These are phyloP conservation scores for Amniculicola lignicola DNA, from an alignment of 495 filamentous ascomycete species.

Conservation along the genomic window DNA sequence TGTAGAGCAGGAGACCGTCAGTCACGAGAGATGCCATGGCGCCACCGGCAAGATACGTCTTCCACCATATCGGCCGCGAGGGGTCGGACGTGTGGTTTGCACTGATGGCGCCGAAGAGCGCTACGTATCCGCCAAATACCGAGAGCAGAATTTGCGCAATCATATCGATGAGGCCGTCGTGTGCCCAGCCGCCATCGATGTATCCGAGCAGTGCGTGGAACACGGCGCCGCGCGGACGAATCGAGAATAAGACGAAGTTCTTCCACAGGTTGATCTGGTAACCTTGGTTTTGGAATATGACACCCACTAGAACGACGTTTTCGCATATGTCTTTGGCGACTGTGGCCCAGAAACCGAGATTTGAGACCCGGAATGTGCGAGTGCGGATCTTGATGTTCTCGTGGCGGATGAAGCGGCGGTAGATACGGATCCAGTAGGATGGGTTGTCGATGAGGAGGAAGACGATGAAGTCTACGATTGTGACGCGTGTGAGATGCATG, in stretches of 20 bases:
- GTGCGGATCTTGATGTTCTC: slow-evolving; percentile 5
- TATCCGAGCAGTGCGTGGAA: slow-evolving; percentile 10
- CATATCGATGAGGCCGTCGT: slow-evolving; percentile 18
- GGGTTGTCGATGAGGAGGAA: slow-evolving; percentile 4
- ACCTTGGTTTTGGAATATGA: background rate
- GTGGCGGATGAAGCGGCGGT: background rate
- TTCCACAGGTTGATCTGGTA: slow-evolving; percentile 11
- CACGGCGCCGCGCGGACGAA: slow-evolving; percentile 3
- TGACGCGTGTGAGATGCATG: background rate
- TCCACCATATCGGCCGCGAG: slow-evolving; percentile 4
- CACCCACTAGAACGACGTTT: slow-evolving; percentile 13
- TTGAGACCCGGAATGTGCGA: background rate
- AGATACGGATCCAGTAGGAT: background rate
- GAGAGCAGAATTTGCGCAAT: slow-evolving; percentile 19
- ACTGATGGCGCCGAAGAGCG: slow-evolving; percentile 6
- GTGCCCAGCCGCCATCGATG: slow-evolving; percentile 17
- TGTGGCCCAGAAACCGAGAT: slow-evolving; percentile 20
- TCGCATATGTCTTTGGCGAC: slow-evolving; percentile 12
- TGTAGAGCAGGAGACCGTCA: slow-evolving; percentile 6
- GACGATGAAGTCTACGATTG: slow-evolving; percentile 9
- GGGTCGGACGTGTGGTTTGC: slow-evolving; percentile 5
- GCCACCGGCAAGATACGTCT: slow-evolving; percentile 15
- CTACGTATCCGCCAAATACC: slow-evolving; percentile 16
- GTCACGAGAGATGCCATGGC: slow-evolving; percentile 15
- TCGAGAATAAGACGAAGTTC: background rate